Evolutionary conservation across 2,329 filamentous ascomycete genomes (phyloP).

Genomic region (Fusarium keratoplasticum): DNA sequence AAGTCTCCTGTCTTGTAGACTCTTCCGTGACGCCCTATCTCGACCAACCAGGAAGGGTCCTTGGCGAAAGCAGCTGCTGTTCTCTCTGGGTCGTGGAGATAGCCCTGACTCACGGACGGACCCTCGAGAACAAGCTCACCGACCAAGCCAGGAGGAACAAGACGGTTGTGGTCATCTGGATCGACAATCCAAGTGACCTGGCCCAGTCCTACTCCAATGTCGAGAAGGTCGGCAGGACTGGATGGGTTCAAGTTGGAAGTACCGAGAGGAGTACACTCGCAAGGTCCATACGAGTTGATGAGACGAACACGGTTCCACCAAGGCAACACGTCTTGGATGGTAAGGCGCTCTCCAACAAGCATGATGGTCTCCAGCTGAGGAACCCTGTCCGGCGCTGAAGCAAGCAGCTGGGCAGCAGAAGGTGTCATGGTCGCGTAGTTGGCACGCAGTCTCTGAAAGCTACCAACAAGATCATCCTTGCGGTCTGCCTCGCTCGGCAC

Average conservation of each 20-base stretch:
- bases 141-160: neutral
- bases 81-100: neutral
- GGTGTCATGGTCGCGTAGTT: slow-evolving; percentile 22
- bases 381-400: slow-evolving; percentile 3
- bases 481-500: slow-evolving; percentile 31
- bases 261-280: slow-evolving; percentile 26
- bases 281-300: slow-evolving; percentile 33
- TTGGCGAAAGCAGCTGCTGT: neutral
- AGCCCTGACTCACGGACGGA: neutral
- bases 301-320: slow-evolving; percentile 17
- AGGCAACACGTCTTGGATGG: neutral
- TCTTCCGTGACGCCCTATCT: neutral
- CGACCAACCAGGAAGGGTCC: neutral
- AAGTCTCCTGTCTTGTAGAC: slow-evolving; percentile 49
- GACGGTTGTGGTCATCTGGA: slow-evolving; percentile 37
- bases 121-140: neutral
- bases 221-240: neutral
- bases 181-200: slow-evolving; percentile 47
- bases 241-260: neutral
- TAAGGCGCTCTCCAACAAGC: slow-evolving; percentile 29
- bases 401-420: slow-evolving; percentile 16
- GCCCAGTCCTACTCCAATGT: slow-evolving; percentile 15
- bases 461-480: slow-evolving; percentile 9
- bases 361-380: slow-evolving; percentile 14
- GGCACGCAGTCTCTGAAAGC: neutral